phyloP scores from a whole-genome alignment of 1,284 basidiomycete species.

The Ustilago curta region DNA sequence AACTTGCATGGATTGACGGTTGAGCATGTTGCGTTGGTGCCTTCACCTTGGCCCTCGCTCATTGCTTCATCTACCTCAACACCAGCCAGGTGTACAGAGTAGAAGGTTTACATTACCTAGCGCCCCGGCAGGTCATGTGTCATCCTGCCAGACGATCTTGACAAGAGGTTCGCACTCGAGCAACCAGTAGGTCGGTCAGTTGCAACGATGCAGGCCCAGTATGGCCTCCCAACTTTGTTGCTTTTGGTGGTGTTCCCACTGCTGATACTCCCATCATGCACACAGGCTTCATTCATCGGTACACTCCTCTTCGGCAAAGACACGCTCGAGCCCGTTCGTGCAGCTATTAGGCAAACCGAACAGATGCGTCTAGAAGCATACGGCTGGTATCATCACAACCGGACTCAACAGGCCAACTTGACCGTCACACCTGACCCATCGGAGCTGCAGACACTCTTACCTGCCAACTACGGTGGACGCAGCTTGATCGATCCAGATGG shows the following conservation, averaged over 20 bases:
- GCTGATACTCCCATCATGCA: neutral
- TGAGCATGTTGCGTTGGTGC: neutral
- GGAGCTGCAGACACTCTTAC: slow-evolving; percentile 23
- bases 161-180: no score
- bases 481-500: slow-evolving; percentile 25
- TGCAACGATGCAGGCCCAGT: slow-evolving; percentile 1
- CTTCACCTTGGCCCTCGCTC: neutral
- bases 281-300: slow-evolving; percentile 16
- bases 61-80: neutral
- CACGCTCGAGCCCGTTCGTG: slow-evolving; percentile 34
- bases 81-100: neutral
- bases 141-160: no score
- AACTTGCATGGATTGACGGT: no score
- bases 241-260: neutral
- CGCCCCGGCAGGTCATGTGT: no score
- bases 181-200: neutral
- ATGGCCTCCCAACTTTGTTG: neutral
- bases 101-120: neutral
- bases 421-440: slow-evolving; percentile 34
- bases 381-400: slow-evolving; percentile 42
- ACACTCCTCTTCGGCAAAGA: slow-evolving; percentile 35
- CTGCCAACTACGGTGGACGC: slow-evolving; percentile 13
- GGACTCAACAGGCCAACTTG: slow-evolving; percentile 38
- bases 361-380: slow-evolving; percentile 27
- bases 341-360: slow-evolving; percentile 26